Evolutionary conservation across 2,329 filamentous ascomycete species (phyloP), one percentile per base, ranked within the genome.

Genomic region (Epichloe scottii): DNA sequence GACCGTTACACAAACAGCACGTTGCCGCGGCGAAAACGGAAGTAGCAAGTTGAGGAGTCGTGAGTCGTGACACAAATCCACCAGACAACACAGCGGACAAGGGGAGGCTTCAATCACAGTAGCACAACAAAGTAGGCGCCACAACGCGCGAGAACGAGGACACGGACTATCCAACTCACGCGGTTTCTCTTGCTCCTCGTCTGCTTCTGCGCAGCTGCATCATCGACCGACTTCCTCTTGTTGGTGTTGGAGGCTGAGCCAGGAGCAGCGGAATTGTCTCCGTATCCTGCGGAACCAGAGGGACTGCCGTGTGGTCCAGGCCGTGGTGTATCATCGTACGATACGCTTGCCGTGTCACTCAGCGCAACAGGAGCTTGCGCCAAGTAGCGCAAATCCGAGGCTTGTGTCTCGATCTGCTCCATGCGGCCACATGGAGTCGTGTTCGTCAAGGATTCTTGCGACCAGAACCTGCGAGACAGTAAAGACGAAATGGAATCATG

Each of bases 141-240:
- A 41, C 37, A 41, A 48, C 15, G 3, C 6, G 26, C 17, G 14
- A 48, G 15, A 41, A 8, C 19, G 19, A 43, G 23, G 17, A 33
- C 37, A 15, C 8, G n/a, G 15, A 30, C 33, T 33, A 46, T 33
- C 34, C n/a, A 44, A 73, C 73, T 66, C 58, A 78, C 75, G 61
- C 78, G 67, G 56, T 81, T 82, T 53, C 78, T 73, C 62, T 81
- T 82, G 63, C 76, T 80, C 57, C 78, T 67, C 63, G 78, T 77
- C 66, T 77, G 74, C 62, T 74, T 77, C 62, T 75, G 76, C 17
- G 63, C 53, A 17, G 55, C 57, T 14, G 66, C 71, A 39, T 74
- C 73, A 38, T 72, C 71, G 10, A 69, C 62, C 15, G 66, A 66
- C 62, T 69, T 68, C 50, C 63, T 64, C 63, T 66, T 68, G 56